A percentile compares a stretch with the other conserved stretches of the same genome.
Conservation (phyloP, 208 protist genomes). For the Borovskyia barvae region DNA sequence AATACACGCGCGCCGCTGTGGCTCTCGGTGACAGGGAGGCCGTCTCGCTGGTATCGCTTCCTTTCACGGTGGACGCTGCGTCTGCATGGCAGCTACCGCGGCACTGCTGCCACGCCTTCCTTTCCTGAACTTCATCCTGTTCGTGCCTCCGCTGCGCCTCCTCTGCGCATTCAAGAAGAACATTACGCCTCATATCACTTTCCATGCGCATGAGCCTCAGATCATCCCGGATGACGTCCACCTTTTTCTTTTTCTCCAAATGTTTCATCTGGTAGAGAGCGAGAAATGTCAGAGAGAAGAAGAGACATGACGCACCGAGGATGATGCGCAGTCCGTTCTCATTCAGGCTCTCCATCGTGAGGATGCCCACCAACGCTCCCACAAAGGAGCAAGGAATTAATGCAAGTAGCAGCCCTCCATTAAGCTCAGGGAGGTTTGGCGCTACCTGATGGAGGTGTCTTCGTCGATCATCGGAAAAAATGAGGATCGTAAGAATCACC, state of each 20-base stretch:
- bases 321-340: slow-evolving; percentile 33
- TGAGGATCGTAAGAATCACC: slow-evolving; percentile 6
- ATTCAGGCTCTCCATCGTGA: slow-evolving; percentile 22
- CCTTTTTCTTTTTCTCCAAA: slow-evolving; percentile 28
- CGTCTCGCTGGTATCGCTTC: too few species aligned
- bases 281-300: slow-evolving; percentile 38
- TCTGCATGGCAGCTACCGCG: neutral
- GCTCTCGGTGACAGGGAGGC: too few species aligned
- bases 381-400: slow-evolving; percentile 23
- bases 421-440: slow-evolving; percentile 17
- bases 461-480: slow-evolving; percentile 27
- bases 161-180: slow-evolving; percentile 13
- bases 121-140: neutral
- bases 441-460: slow-evolving; percentile 15
- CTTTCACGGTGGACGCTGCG: too few species aligned
- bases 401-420: slow-evolving; percentile 14
- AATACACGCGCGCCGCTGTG: too few species aligned
- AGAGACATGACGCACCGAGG: slow-evolving; percentile 32
- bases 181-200: slow-evolving; percentile 23
- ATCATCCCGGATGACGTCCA: slow-evolving; percentile 37
- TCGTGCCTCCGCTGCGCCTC: slow-evolving; percentile 2
- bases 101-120: neutral
- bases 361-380: slow-evolving; percentile 18
- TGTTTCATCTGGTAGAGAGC: slow-evolving; percentile 36
- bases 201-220: slow-evolving; percentile 28